Base-by-base conservation (phyloP, 2,329 filamentous ascomycete genomes). In the Pyrenochaeta sp. region DNA sequence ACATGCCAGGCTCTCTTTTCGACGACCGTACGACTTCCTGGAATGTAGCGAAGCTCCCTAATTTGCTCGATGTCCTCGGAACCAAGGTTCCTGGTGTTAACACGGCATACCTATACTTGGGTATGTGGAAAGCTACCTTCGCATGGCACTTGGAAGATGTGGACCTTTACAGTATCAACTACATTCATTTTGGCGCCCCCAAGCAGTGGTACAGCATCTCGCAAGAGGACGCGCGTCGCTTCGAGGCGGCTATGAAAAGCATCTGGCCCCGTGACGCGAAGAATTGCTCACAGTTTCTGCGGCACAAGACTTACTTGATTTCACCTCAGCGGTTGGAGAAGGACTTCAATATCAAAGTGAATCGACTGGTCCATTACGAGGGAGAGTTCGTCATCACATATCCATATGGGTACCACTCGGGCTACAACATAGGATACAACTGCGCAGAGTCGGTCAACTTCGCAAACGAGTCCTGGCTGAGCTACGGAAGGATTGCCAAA, bases 201-300 rank as follows among this genome's bases (percentile, higher is more conserved):
- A 99, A 99, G 78, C 95, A 99, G 75, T 99, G 95, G 95, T 99
- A 99, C 79, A 97, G 93, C 76, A 98, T 99, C 62, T 97, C 94
- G 0, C 96, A 98, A 75, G 90, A 91, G 61, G 95, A 99, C 73
- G 92, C 94, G 12, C 87, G 92, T 45, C 89, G 90, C 14, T 99
- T 99, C 66, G 95, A 99, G 76, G 87, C 88, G 32, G 94, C 92
- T 36, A 99, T 99, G 95, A 94, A 90, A 78, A 92, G 84, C 71
- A 91, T 97, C 52, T 99, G 94, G 93, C 92, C 93, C 0, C 89
- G 89, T 5, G 95, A 99, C 69, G 92, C 93, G 17, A 99, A 99
- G 77, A 91, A 92, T 35, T 99, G 95, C 72, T 90, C 92, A 61
- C 95, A 99, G 67, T 99, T 99, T 72, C 83, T 99, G 23, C 90